Percentiles rank a stretch among this genome's conserved stretches.
These are phyloP conservation scores for Mortierella sp. DNA, from an alignment of 371 early-diverging fungal species.

Conservation along the genomic window DNA sequence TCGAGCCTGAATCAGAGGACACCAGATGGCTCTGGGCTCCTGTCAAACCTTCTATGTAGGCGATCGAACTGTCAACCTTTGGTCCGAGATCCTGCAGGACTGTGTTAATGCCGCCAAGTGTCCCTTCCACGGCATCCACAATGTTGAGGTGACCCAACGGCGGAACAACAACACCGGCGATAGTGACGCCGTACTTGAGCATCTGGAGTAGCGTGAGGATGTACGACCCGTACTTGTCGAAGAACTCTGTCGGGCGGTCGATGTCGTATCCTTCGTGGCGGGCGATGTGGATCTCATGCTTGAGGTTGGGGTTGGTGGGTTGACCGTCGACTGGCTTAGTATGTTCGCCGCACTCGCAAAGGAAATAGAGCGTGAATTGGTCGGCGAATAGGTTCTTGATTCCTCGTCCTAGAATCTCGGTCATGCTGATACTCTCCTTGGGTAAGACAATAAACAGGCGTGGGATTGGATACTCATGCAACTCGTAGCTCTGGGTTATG, in stretches of 20 bases:
- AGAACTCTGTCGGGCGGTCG: conserved; percentile 3
- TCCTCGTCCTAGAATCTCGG: neutral
- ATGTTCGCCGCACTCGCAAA: conserved; percentile 21
- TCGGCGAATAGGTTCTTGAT: neutral
- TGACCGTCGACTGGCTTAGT: neutral
- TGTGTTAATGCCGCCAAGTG: too few species aligned
- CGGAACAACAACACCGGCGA: neutral
- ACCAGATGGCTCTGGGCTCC: too few species aligned
- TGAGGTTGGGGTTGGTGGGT: neutral
- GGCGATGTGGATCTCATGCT: conserved; percentile 19
- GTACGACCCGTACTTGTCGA: conserved; percentile 13
- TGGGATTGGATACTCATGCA: conserved; percentile 26
- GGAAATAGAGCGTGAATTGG: conserved; percentile 12
- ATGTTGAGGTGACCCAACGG: neutral
- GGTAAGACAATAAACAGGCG: conserved; percentile 20
- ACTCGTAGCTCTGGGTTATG: conserved; percentile 8
- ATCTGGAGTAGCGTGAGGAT: conserved; percentile 15
- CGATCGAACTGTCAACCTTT: neutral
- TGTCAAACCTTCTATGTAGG: neutral
- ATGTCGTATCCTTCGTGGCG: conserved; percentile 20
- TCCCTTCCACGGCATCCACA: too few species aligned
- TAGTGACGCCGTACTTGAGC: conserved; percentile 12
- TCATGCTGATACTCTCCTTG: neutral
- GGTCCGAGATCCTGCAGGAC: too few species aligned
- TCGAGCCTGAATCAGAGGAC: neutral